phyloP scores from a whole-genome alignment of 441 rosid genomes.

The California macrophylla region DNA sequence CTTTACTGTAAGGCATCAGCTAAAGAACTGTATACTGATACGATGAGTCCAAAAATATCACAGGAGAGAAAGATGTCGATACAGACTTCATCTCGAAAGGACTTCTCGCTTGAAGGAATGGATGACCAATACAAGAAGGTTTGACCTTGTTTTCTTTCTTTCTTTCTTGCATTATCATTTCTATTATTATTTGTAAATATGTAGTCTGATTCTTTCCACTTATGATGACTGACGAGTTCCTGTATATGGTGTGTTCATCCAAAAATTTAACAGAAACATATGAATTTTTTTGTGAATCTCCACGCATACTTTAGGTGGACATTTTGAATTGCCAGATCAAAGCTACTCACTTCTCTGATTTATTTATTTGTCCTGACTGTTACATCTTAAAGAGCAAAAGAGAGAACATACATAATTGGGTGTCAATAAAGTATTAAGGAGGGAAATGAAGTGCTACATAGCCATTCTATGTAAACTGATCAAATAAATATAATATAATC shows the following conservation, averaged over 20 bases:
- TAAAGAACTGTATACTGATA: slow-evolving; percentile 17
- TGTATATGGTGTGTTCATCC: neutral
- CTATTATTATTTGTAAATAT: neutral
- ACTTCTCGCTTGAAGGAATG: slow-evolving; percentile 21
- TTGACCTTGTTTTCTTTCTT: slow-evolving; percentile 11
- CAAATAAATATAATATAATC: neutral
- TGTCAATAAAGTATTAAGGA: neutral
- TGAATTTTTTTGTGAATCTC: neutral
- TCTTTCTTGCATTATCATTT: neutral
- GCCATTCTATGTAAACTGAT: neutral
- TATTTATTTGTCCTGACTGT: neutral
- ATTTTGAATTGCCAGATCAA: neutral
- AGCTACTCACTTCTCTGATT: neutral
- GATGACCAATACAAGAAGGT: slow-evolving; percentile 27
- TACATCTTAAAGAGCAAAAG: neutral
- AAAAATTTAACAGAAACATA: neutral
- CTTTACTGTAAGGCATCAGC: slow-evolving; percentile 27
- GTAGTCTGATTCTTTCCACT: neutral
- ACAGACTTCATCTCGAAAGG: slow-evolving; percentile 23
- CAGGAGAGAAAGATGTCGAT: slow-evolving; percentile 16
- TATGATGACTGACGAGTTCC: neutral
- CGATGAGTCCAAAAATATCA: slow-evolving; percentile 23
- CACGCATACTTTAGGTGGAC: neutral
- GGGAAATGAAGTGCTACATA: neutral
- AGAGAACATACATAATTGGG: neutral